phyloP scores from a whole-genome alignment of 2,329 filamentous ascomycete species.

The Purpureocillium lavendulum region DNA sequence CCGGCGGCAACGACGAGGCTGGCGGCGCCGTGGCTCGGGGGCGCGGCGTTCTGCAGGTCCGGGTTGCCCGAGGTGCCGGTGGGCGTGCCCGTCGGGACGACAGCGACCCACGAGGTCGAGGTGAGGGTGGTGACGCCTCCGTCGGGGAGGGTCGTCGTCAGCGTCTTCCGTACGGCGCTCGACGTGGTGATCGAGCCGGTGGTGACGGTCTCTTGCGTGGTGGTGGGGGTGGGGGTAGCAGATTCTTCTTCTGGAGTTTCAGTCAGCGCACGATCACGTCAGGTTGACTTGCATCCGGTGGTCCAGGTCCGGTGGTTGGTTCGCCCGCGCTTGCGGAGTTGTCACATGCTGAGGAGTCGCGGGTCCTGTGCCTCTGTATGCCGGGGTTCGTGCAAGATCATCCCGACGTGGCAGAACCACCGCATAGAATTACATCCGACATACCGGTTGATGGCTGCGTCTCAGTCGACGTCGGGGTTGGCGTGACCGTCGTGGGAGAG shows the following conservation, averaged over 20 bases:
- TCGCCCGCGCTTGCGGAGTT: not conserved
- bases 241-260: slow-evolving; percentile 1
- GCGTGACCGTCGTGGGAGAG: slow-evolving; percentile 9
- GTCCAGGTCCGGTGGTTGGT: not conserved
- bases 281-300: too few species aligned
- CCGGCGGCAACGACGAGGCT: slow-evolving; percentile 17
- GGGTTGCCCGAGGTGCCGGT: slow-evolving; percentile 17
- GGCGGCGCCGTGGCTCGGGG: slow-evolving; percentile 12
- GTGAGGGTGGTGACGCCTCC: slow-evolving; percentile 38
- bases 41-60: slow-evolving; percentile 28
- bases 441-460: slow-evolving; percentile 17
- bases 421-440: slow-evolving; percentile 12
- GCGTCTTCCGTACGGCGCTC: slow-evolving; percentile 27
- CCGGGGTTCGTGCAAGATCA: too few species aligned
- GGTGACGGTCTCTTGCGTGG: slow-evolving; percentile 21
- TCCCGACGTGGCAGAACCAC: not conserved
- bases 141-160: slow-evolving; percentile 36
- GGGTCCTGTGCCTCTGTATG: not conserved
- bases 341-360: not conserved
- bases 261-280: slow-evolving; percentile 8
- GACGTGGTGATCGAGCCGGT: slow-evolving; percentile 24
- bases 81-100: slow-evolving; percentile 25
- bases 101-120: slow-evolving; percentile 39
- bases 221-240: slow-evolving; percentile 12
- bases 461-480: slow-evolving; percentile 5